Evolutionary conservation across 2,329 filamentous ascomycete species (phyloP).

Genomic region (Chaetomium olivaceum): DNA sequence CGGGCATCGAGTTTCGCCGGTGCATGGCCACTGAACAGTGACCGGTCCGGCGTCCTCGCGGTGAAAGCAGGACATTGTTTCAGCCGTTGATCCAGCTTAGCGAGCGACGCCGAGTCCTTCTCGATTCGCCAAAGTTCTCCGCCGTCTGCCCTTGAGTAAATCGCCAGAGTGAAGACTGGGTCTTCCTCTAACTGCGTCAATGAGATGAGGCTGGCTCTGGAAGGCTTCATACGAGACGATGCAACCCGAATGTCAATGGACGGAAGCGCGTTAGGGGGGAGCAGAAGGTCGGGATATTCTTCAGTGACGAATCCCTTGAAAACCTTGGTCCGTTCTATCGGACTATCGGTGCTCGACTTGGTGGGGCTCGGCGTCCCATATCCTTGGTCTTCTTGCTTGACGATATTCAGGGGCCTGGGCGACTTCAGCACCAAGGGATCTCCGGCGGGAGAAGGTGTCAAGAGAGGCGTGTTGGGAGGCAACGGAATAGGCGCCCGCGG

Average conservation of each 20-base stretch:
- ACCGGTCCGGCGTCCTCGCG: slow-evolving; percentile 77
- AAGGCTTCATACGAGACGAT: slow-evolving; percentile 93
- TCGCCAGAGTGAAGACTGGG: slow-evolving; percentile 86
- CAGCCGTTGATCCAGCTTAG: slow-evolving; percentile 78
- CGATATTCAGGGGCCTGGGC: slow-evolving; percentile 44
- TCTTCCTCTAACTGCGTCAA: slow-evolving; percentile 83
- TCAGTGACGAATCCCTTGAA: slow-evolving; percentile 80
- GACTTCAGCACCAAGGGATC: slow-evolving; percentile 42
- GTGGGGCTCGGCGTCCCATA: slow-evolving; percentile 36
- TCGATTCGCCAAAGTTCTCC: slow-evolving; percentile 91
- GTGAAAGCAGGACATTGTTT: slow-evolving; percentile 72
- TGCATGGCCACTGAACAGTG: slow-evolving; percentile 86
- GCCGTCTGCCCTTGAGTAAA: slow-evolving; percentile 74
- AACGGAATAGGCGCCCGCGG: slow-evolving; percentile 73
- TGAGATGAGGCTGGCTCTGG: slow-evolving; percentile 78
- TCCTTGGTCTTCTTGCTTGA: slow-evolving; percentile 39
- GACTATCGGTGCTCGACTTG: slow-evolving; percentile 41
- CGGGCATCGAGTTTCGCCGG: slow-evolving; percentile 91
- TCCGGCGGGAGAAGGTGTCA: slow-evolving; percentile 55
- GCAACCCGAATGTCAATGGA: slow-evolving; percentile 84
- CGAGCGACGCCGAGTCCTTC: slow-evolving; percentile 81
- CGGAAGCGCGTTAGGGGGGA: slow-evolving; percentile 85
- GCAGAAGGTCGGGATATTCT: slow-evolving; percentile 79
- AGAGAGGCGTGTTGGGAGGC: slow-evolving; percentile 67
- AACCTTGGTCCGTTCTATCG: slow-evolving; percentile 54